Evolutionary conservation across 1,284 basidiomycete species (phyloP).

Genomic region (Cutaneotrichosporon sp.): DNA sequence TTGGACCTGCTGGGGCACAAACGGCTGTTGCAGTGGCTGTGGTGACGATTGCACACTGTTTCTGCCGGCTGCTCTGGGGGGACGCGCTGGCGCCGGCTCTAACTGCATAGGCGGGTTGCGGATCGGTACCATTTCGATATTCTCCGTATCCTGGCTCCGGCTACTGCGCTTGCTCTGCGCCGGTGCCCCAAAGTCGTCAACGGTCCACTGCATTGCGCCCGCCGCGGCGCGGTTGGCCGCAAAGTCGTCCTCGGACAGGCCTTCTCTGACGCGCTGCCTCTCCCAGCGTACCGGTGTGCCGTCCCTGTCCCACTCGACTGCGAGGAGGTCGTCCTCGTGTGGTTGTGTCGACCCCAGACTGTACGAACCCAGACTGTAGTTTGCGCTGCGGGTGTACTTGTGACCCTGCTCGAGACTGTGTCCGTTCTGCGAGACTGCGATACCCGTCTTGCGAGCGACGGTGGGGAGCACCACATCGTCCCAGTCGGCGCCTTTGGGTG

Average conservation of each 20-base stretch:
- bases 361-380: neutral
- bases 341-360: neutral
- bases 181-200: neutral
- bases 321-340: constrained; percentile 42
- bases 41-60: neutral
- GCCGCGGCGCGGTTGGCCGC: constrained; percentile 9
- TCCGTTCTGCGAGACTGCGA: constrained; percentile 11
- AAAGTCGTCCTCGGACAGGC: constrained; percentile 14
- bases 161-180: neutral
- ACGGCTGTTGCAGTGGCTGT: neutral
- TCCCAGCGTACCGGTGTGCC: constrained; percentile 47
- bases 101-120: neutral
- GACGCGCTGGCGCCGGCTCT: neutral
- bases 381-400: neutral
- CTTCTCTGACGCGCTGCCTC: constrained; percentile 17
- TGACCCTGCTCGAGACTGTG: neutral
- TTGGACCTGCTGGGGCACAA: neutral
- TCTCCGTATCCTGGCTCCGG: neutral
- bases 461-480: constrained; percentile 64
- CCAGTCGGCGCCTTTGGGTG: constrained; percentile 52
- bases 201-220: neutral
- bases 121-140: neutral
- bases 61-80: neutral
- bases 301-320: constrained; percentile 50
- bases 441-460: constrained; percentile 75